Percentiles rank a stretch among this genome's conserved stretches.
These are phyloP conservation scores for Kodamaea laetipori DNA, from an alignment of 805 yeast species.

Conservation along the genomic window DNA sequence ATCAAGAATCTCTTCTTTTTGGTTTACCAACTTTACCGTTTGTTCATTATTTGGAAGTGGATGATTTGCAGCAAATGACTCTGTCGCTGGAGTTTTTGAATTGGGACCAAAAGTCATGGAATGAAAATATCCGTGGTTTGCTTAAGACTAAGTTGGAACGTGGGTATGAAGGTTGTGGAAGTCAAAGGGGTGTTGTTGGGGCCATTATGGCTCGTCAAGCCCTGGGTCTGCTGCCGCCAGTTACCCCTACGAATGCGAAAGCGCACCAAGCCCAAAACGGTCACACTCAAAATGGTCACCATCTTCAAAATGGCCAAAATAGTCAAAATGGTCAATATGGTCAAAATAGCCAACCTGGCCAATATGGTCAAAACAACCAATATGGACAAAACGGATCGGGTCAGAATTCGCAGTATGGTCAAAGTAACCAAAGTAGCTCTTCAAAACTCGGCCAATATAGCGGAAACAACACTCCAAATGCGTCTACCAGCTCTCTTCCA, in stretches of 20 bases:
- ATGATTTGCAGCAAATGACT: constrained; percentile 30
- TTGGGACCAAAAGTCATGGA: constrained; percentile 45
- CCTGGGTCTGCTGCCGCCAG: too few species aligned
- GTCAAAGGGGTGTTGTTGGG: constrained; percentile 53
- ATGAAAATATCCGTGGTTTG: constrained; percentile 29
- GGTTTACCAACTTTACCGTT: constrained; percentile 49
- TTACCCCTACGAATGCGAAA: constrained; percentile 4
- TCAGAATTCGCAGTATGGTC: too few species aligned
- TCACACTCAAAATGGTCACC: too few species aligned
- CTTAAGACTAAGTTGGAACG: constrained; percentile 38
- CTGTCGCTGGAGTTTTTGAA: constrained; percentile 26
- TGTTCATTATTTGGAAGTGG: constrained; percentile 43
- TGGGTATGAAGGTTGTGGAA: constrained; percentile 79
- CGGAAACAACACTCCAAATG: too few species aligned
- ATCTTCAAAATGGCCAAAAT: too few species aligned
- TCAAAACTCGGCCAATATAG: too few species aligned
- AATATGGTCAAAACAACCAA: too few species aligned
- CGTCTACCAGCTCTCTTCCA: too few species aligned
- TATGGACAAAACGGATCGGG: too few species aligned
- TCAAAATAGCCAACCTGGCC: too few species aligned
- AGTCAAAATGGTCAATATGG: too few species aligned
- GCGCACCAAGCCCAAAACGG: too few species aligned
- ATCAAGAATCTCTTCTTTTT: constrained; percentile 42
- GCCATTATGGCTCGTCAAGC: constrained; percentile 11
- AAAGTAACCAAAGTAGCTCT: not conserved